These are phyloP conservation scores for Ganoderma sp. DNA, from an alignment of 1,284 basidiomycete species.

Conservation along the genomic window DNA sequence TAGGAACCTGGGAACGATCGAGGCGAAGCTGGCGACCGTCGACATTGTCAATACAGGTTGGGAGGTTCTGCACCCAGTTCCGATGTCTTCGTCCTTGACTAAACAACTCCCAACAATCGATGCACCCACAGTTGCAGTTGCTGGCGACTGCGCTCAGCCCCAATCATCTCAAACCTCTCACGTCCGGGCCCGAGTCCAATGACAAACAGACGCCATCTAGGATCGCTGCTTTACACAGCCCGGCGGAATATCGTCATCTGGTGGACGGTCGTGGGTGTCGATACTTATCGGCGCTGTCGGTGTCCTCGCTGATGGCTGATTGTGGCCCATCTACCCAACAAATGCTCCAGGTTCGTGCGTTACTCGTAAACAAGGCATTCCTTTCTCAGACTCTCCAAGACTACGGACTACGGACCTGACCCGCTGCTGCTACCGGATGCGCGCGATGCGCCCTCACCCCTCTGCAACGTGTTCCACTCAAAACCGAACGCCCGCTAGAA, in stretches of 20 bases:
- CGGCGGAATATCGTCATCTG: neutral
- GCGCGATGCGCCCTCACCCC: neutral
- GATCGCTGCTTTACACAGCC: conserved; percentile 3
- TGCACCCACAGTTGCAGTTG: neutral
- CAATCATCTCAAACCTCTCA: neutral
- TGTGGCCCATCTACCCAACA: neutral
- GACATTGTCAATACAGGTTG: neutral
- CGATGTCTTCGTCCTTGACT: neutral
- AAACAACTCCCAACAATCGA: neutral
- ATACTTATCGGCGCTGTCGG: neutral
- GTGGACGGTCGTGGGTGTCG: conserved; percentile 5
- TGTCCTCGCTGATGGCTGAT: neutral
- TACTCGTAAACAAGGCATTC: neutral
- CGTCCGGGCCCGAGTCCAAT: neutral
- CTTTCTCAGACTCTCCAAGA: neutral
- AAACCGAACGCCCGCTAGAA: neutral
- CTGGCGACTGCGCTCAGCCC: neutral
- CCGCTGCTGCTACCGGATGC: neutral
- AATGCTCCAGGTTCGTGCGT: neutral
- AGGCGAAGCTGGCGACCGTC: neutral
- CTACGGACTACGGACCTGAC: conserved; percentile 4
- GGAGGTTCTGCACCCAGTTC: neutral
- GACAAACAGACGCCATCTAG: neutral
- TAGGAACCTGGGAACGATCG: neutral
- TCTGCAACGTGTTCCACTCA: neutral